Conservation (phyloP, 257 asterid species). For the Eustoma russellianum region DNA sequence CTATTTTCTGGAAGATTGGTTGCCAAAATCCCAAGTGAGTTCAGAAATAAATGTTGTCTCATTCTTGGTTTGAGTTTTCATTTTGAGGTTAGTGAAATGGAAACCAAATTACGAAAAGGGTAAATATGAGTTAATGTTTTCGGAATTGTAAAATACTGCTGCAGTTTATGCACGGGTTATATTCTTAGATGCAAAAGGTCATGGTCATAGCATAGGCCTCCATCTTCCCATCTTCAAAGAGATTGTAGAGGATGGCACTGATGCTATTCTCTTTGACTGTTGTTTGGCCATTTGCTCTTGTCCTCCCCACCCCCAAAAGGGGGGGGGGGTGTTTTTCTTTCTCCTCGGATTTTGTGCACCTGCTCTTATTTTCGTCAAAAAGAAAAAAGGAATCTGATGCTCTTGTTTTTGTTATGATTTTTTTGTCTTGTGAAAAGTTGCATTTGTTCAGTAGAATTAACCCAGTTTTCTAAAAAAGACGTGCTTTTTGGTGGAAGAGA, state of each 20-base stretch:
- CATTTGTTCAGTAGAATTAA: no score
- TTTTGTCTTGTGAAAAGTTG: no score
- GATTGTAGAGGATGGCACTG: no score
- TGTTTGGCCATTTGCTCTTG: conserved; percentile 9
- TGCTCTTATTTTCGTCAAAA: conserved; percentile 9
- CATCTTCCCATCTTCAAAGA: no score
- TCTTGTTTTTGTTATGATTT: no score
- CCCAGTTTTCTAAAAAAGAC: no score
- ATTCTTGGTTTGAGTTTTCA: neutral
- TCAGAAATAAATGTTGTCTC: neutral
- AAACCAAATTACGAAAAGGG: neutral
- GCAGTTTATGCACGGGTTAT: conserved; percentile 8
- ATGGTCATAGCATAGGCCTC: no score
- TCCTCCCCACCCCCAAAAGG: no score
- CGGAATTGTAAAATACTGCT: conserved; percentile 3
- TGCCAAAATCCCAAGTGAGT: conserved; percentile 87
- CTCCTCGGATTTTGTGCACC: conserved; percentile 35
- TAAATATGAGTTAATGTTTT: conserved; percentile 3
- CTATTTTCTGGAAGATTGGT: conserved; percentile 94
- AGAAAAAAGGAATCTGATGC: no score
- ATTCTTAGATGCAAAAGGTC: no score
- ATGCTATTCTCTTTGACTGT: conserved; percentile 15
- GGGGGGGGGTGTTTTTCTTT: conserved; percentile 2
- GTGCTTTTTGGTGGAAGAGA: conserved; percentile 1
- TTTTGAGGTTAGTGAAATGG: conserved; percentile 4